Evolutionary conservation across 1,284 basidiomycete genomes (phyloP), one percentile per base, ranked within the genome.

Genomic region (Leccinum huronense): DNA sequence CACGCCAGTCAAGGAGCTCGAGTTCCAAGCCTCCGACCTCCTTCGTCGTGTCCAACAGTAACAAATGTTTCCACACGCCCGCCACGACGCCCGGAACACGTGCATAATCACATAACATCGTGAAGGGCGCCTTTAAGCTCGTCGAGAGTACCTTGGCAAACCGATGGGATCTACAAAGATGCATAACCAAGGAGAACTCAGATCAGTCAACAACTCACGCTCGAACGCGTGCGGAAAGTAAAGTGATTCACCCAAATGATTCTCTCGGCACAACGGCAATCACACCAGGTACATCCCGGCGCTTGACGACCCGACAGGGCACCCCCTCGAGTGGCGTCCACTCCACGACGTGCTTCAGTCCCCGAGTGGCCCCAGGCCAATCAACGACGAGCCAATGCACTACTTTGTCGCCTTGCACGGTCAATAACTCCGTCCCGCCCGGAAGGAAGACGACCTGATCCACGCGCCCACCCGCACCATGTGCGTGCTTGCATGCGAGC

Each of bases 401-500:
- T 4, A 73, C 40, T 58, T n/a, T 70, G 40, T 73, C 71, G 9
- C 60, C 61, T 13, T 74, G 73, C 13, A 76, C 73, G 13, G 70
- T 75, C 65, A 73, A 55, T 1, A 76, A 11, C 51, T 73, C 74
- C 2, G 63, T 64, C 38, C 73, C 73, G 3, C 72, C 72, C 0
- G 60, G 65, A 9, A 73, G 61, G 34, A 73, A 70, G 45, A 76
- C 51, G 31, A 73, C 73, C 40, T 76, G 73, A 56, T 73, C 73
- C 13, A 76, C 71, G 2, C 53, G 63, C 1, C 14, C 55, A 16
- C 10, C 53, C 8, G 13, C 5, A 16, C 30, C 42, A 14, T 45
- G 54, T 0, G 16, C 8, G 6, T 63, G 9, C 45, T 16, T 63
- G 30, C 65, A 66, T 7, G 65, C 60, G 11, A 72, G 58, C 19